These are phyloP conservation scores for Cenococcum geophilum DNA, from an alignment of 495 filamentous ascomycete genomes.

Conservation along the genomic window DNA sequence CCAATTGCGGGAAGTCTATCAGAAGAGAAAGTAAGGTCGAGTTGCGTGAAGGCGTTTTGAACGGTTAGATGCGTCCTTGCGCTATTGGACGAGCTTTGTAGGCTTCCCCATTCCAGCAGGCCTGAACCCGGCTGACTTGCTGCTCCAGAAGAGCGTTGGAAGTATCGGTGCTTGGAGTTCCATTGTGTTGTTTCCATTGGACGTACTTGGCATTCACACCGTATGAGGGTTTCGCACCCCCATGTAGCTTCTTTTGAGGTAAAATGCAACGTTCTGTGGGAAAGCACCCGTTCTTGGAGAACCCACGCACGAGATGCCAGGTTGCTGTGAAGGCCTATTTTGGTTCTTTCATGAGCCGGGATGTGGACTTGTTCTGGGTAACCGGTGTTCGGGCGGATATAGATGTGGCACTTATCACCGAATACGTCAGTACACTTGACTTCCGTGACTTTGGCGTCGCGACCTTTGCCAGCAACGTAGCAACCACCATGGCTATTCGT, in stretches of 20 bases:
- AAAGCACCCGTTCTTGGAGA: too few relatives aligned
- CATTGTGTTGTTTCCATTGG: background rate
- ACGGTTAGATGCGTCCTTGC: background rate
- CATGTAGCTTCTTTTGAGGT: too few relatives aligned
- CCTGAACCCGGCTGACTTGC: too few relatives aligned
- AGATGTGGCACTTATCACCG: too few relatives aligned
- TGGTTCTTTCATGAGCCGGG: too few relatives aligned
- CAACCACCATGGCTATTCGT: background rate
- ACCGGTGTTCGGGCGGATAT: too few relatives aligned
- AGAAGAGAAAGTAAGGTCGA: background rate
- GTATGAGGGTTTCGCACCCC: too few relatives aligned
- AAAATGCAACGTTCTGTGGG: too few relatives aligned
- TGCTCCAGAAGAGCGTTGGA: too few relatives aligned
- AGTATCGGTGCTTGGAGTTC: background rate
- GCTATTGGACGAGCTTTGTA: background rate
- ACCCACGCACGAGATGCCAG: too few relatives aligned
- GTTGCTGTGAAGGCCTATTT: too few relatives aligned
- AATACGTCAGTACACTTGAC: background rate
- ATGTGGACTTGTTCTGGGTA: too few relatives aligned
- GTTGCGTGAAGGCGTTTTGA: background rate
- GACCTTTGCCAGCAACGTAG: background rate
- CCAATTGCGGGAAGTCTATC: constrained; percentile 1
- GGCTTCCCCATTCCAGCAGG: background rate
- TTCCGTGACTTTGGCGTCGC: background rate
- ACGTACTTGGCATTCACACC: background rate